Base-by-base conservation (phyloP, 345 rosid species). In the Cochlearia excelsa region DNA sequence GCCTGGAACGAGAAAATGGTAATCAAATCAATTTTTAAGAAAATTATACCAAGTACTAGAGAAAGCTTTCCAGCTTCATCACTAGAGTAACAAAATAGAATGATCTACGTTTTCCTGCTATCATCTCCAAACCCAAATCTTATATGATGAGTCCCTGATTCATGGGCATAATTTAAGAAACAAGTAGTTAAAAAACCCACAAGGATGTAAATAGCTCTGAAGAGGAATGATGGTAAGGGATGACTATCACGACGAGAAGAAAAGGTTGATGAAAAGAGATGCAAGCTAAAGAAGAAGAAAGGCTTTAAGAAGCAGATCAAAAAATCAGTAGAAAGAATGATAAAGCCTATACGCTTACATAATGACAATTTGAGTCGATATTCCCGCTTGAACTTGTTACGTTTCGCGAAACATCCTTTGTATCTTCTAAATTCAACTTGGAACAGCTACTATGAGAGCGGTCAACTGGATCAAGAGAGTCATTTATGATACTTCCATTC, bases 401-500 rank as follows among this genome's bases (percentile, higher is more conserved):
- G 73, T 80, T 80, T 73, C 81, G 84, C 56, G 85, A 75, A 66
- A 70, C 66, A 63, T 71, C 95, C 81, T 80, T 88, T 63, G 83
- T 80, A 35, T 84, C 92, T 53, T 62, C 52, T 3, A 61, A 57
- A 58, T 67, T 74, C 84, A 70, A 75, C 74, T 83, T 88, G 57
- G 83, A 80, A 56, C 67, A 72, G 73, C 89, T 77, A 67, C 71
- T 68, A 53, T 57, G 88, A 59, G 78, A 51, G 40, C 62, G 77
- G 67, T 92, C 93, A 51, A 81, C 84, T 0, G 71, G 84, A 69
- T 93, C 99, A 67, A 84, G 47, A 29, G 85, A 89, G 47, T 87
- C 97, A 83, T 87, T 87, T 44, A 90, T 81, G 75, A 81, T 61
- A 72, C 97, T 86, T 50, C 95, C 92, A 81, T 75, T 82, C 80